phyloP scores from a whole-genome alignment of 1,284 basidiomycete genomes.

The Uromyces viciae-fabae region DNA sequence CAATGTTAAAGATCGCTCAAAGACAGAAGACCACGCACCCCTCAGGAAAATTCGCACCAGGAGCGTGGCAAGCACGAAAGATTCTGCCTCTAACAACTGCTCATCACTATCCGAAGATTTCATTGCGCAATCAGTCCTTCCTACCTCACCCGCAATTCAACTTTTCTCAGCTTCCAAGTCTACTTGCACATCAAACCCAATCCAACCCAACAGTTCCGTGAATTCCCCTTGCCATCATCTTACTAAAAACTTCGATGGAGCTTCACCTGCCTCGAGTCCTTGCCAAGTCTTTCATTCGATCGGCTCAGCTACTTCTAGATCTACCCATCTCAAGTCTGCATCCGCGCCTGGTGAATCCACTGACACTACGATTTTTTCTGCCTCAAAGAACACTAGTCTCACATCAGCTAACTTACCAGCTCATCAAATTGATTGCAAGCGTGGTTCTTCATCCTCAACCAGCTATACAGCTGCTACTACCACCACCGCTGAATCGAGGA shows the following conservation, averaged over 20 bases:
- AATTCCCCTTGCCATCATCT: background rate
- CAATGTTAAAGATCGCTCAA: background rate
- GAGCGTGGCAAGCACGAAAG: background rate
- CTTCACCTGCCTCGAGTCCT: conserved; percentile 10
- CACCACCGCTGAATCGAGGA: conserved; percentile 70
- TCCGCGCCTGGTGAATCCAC: background rate
- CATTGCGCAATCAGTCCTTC: background rate
- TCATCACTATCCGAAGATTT: background rate
- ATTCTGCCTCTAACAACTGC: background rate
- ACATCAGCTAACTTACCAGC: background rate
- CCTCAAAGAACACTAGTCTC: background rate
- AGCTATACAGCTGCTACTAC: conserved; percentile 63
- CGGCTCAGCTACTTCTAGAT: background rate
- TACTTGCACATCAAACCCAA: background rate
- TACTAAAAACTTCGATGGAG: background rate
- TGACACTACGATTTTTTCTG: background rate
- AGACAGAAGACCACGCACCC: background rate
- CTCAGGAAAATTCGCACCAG: conserved; percentile 3
- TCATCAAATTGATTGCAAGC: conserved; percentile 59
- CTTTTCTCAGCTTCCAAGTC: background rate
- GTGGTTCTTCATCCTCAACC: conserved; percentile 80
- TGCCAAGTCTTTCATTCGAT: background rate
- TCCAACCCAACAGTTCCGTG: too few species aligned
- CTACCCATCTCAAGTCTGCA: background rate
- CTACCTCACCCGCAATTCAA: background rate